Percentiles rank a stretch among this genome's conserved stretches.
Conservation (phyloP, 2,329 filamentous ascomycete species). For the Aspergillus sp. region DNA sequence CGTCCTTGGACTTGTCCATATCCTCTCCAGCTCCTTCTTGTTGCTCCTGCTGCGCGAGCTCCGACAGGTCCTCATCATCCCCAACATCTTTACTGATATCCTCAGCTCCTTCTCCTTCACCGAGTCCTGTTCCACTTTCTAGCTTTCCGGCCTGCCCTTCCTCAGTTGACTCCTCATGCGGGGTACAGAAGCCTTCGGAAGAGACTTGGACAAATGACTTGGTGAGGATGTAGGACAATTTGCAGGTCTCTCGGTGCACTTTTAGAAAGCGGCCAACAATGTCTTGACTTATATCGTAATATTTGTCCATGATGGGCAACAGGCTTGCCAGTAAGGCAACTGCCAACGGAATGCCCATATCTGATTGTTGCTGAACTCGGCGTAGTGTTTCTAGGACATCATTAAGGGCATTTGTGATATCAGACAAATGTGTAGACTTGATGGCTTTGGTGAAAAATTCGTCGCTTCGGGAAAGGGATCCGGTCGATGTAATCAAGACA, state of each 20-base stretch:
- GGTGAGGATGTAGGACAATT: conserved; percentile 72
- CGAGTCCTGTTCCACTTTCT: conserved; percentile 88
- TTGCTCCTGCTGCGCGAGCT: conserved; percentile 82
- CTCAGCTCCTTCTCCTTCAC: conserved; percentile 91
- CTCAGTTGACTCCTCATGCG: conserved; percentile 74
- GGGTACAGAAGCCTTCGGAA: conserved; percentile 86
- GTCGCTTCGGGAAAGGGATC: conserved; percentile 63
- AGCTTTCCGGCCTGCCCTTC: conserved; percentile 73
- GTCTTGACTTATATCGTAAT: conserved; percentile 61
- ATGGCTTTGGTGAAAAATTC: conserved; percentile 55
- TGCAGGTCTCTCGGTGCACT: conserved; percentile 69
- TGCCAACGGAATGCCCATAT: conserved; percentile 46
- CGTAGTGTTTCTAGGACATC: conserved; percentile 49
- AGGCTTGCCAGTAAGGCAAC: conserved; percentile 61
- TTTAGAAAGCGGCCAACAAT: conserved; percentile 59
- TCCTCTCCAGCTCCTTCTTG: conserved; percentile 54
- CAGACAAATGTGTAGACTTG: conserved; percentile 59
- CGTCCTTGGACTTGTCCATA: conserved; percentile 48
- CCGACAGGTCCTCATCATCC: conserved; percentile 87
- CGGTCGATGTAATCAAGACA: conserved; percentile 58
- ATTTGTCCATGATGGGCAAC: conserved; percentile 73
- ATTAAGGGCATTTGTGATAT: conserved; percentile 52
- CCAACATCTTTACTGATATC: conserved; percentile 97
- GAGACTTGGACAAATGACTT: conserved; percentile 77
- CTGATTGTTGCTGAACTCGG: conserved; percentile 44